Evolutionary conservation across 805 yeast genomes (phyloP).

Genomic region (Kluyveromyces lactis): DNA sequence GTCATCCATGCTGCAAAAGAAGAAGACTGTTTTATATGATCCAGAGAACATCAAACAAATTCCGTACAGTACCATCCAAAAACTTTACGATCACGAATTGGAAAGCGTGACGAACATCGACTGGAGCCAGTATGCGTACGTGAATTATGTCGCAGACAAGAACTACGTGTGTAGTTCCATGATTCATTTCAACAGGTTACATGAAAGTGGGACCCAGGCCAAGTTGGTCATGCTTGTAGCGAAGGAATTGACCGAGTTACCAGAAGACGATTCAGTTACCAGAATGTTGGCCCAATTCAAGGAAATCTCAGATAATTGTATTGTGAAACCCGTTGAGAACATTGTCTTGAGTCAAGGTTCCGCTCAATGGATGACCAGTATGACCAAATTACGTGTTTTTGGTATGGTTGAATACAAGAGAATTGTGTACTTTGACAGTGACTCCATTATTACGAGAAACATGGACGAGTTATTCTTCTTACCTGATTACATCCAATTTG

Average conservation of each 20-base stretch:
- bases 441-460: slow-evolving; percentile 35
- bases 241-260: slow-evolving; percentile 20
- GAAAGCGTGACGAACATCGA: slow-evolving; percentile 19
- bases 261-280: slow-evolving; percentile 6
- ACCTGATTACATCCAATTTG: slow-evolving; percentile 37
- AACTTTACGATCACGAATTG: slow-evolving; percentile 11
- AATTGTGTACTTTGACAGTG: slow-evolving; percentile 51
- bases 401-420: slow-evolving; percentile 41
- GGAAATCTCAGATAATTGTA: slow-evolving; percentile 15
- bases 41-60: slow-evolving; percentile 26
- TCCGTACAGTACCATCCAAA: slow-evolving; percentile 20
- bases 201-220: slow-evolving; percentile 33
- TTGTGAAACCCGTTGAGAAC: slow-evolving; percentile 17
- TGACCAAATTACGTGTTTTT: slow-evolving; percentile 49
- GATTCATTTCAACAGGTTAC: slow-evolving; percentile 37
- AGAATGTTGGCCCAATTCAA: slow-evolving; percentile 7
- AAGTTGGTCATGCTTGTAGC: slow-evolving; percentile 40
- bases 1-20: background rate
- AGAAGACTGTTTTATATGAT: slow-evolving; percentile 10
- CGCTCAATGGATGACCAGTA: slow-evolving; percentile 40
- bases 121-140: slow-evolving; percentile 46
- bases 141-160: slow-evolving; percentile 49
- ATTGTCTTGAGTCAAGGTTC: slow-evolving; percentile 15
- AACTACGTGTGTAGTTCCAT: slow-evolving; percentile 46
- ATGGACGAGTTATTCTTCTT: slow-evolving; percentile 46